Base-by-base conservation (phyloP, 371 early-diverging fungal species). In the Mycotypha africana region DNA sequence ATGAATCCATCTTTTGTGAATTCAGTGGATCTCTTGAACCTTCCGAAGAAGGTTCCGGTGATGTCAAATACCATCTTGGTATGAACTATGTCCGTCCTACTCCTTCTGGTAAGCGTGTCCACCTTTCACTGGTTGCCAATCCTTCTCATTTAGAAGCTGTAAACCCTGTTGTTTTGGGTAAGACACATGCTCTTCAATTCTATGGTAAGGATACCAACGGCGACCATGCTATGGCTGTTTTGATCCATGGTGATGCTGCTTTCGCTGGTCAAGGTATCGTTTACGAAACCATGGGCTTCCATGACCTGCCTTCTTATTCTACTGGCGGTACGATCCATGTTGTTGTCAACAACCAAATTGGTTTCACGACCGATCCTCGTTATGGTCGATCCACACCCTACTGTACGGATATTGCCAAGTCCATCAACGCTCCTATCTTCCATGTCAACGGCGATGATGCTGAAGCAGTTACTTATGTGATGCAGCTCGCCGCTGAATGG, bases 61-160 rank as follows among this genome's bases (percentile, higher is more conserved):
- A 98, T 68, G 98, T 92, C 51, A 96, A 92, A 70, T 96, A 96
- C 80, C 97, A 97, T 64, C 71, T 95, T 64, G 95, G 95, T 49
- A 95, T 93, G 94, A 94, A 90, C 77, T 94, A 91, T 64, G 87
- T 85, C 45, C 88, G 95, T 43, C 94, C 95, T 14, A 94, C 95
- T 17, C 93, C 95, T 26, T 89, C 89, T 28, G 97, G 95, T 45
- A 93, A 90, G 72, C 89, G 88, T 56, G 93, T 96, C 37, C 91
- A 96, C 58, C 81, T 98, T 48, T 94, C 95, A 17, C 80, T 98
- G 49, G 92, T 90, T 45, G 94, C 96, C 53, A 98, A 98, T 70
- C 98, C 98, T 34, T 97, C 97, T 34, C 98, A 98, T 62, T 75
- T 98, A 73, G 98, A 98, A 74, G 94, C 97, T 43, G 95, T 92